These are phyloP conservation scores for Amphibolis antarctica DNA, from an alignment of 106 monocot genomes.

Conservation along the genomic window DNA sequence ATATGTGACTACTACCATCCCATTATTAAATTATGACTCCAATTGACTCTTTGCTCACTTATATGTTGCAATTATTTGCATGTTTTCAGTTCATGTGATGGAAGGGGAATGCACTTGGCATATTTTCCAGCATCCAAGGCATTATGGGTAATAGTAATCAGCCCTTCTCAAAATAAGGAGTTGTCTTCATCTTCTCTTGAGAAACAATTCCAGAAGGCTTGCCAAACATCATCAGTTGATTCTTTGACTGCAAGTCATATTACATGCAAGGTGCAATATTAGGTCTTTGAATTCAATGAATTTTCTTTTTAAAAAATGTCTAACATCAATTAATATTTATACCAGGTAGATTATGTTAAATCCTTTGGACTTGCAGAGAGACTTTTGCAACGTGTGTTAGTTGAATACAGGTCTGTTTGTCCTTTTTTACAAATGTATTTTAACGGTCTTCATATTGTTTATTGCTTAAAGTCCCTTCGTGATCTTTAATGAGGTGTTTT, in stretches of 20 bases:
- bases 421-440: neutral
- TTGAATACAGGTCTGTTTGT: slow-evolving; percentile 52
- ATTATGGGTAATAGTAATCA: slow-evolving; percentile 55
- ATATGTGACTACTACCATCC: no score
- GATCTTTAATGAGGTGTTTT: no score
- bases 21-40: no score
- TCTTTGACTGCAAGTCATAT: slow-evolving; percentile 16
- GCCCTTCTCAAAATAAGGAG: slow-evolving; percentile 85
- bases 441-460: neutral
- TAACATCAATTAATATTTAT: neutral
- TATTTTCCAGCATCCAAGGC: slow-evolving; percentile 41
- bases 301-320: slow-evolving; percentile 2
- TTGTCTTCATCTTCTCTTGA: slow-evolving; percentile 72
- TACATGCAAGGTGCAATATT: slow-evolving; percentile 42
- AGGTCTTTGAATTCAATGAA: neutral
- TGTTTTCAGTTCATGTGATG: slow-evolving; percentile 55
- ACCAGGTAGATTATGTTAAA: slow-evolving; percentile 69
- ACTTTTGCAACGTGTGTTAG: slow-evolving; percentile 48
- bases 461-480: neutral
- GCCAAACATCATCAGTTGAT: slow-evolving; percentile 38
- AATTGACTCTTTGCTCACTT: neutral
- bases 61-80: neutral
- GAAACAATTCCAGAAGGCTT: slow-evolving; percentile 81
- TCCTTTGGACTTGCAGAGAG: slow-evolving; percentile 56
- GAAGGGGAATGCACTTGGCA: slow-evolving; percentile 59